phyloP scores from a whole-genome alignment of 2,329 filamentous ascomycete genomes.

The Gnomoniopsis smithogilvyi region DNA sequence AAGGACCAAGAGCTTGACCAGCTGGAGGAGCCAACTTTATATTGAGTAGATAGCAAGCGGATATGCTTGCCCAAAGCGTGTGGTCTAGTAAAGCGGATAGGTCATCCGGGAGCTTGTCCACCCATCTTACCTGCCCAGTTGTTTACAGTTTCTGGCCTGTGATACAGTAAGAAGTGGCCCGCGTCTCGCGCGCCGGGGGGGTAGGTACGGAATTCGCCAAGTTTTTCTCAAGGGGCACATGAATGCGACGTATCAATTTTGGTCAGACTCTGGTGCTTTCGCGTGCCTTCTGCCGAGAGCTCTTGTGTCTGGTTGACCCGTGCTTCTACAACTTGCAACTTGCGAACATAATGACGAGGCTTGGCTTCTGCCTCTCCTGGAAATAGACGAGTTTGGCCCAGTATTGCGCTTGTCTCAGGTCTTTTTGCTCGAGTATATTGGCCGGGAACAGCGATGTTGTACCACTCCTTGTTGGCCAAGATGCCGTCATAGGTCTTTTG shows the following conservation, averaged over 20 bases:
- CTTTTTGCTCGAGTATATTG: background rate
- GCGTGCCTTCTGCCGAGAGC: background rate
- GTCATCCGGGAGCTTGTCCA: background rate
- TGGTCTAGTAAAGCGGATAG: background rate
- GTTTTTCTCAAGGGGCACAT: too few species aligned
- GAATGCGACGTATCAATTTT: background rate
- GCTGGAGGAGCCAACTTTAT: slow-evolving; percentile 10
- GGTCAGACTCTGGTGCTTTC: background rate
- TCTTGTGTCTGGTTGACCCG: background rate
- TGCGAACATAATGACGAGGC: background rate
- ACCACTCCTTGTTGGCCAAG: background rate
- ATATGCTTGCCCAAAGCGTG: slow-evolving; percentile 6
- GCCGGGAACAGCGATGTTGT: background rate
- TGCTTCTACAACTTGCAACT: background rate
- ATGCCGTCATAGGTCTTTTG: background rate
- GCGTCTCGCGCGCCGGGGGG: background rate
- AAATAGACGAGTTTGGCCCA: background rate
- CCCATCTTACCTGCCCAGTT: background rate
- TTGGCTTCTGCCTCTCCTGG: background rate
- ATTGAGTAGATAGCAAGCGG: slow-evolving; percentile 1
- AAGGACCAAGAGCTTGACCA: background rate
- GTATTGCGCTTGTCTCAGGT: background rate
- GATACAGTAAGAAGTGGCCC: background rate
- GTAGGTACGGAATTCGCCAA: background rate
- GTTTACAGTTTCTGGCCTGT: background rate